A percentile compares a stretch with the other conserved stretches of the same genome.
These are phyloP conservation scores for Candida sojae DNA, from an alignment of 1,139 yeast genomes.

Conservation along the genomic window DNA sequence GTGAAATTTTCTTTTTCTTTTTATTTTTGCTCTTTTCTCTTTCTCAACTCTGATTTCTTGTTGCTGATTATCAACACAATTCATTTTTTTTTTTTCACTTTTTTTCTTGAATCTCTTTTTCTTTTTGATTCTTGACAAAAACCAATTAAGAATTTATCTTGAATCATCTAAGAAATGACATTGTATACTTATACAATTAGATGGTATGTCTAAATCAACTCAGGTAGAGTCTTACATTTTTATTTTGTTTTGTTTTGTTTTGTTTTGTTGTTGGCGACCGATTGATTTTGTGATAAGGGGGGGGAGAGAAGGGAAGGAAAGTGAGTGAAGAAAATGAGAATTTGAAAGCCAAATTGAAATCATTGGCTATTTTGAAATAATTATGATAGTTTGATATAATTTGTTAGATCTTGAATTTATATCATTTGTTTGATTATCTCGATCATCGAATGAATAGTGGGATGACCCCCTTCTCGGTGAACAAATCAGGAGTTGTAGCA, in stretches of 20 bases:
- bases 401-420: no score
- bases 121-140: not conserved
- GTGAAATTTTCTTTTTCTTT: not conserved
- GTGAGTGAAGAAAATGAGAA: not conserved
- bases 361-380: not conserved
- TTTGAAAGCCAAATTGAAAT: not conserved
- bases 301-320: not conserved
- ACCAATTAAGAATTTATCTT: not conserved
- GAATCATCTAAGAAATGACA: slow-evolving; percentile 9
- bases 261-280: not conserved
- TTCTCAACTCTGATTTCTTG: not conserved
- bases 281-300: slow-evolving; percentile 5
- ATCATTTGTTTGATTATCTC: no score
- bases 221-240: not conserved
- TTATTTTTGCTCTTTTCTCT: not conserved
- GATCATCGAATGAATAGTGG: no score
- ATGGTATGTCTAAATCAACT: slow-evolving; percentile 17
- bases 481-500: no score
- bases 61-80: not conserved
- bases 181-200: slow-evolving; percentile 18
- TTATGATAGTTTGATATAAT: no score
- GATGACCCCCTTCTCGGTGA: no score
- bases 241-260: not conserved
- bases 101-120: not conserved
- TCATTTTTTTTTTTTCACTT: not conserved